Evolutionary conservation across 768 basidiomycete genomes (phyloP).

Genomic region (Cantharellus anzutake): DNA sequence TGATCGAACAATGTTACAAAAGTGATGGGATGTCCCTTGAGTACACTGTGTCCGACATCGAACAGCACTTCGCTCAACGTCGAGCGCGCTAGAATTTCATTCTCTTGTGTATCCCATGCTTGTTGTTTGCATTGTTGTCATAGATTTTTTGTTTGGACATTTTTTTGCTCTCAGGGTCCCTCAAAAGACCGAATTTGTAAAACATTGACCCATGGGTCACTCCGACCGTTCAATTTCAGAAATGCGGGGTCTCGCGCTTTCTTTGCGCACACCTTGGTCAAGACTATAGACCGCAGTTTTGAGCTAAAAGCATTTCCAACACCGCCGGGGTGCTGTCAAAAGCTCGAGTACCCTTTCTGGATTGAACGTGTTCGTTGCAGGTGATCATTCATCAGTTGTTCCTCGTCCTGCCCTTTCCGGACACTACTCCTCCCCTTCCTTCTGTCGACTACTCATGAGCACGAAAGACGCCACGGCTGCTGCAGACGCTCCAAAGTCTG

Average conservation of each 20-base stretch:
- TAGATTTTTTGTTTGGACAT: neutral
- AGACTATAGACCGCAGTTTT: too few relatives aligned
- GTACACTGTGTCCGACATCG: constrained; percentile 54
- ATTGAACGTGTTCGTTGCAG: too few relatives aligned
- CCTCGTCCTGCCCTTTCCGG: neutral
- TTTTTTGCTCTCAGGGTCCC: neutral
- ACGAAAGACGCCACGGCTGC: neutral
- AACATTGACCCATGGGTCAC: too few relatives aligned
- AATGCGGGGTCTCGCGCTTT: too few relatives aligned
- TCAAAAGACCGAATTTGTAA: neutral
- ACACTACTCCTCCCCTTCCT: neutral
- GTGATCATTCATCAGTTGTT: too few relatives aligned
- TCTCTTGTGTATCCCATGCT: neutral
- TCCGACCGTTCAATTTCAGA: too few relatives aligned
- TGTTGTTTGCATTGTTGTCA: neutral
- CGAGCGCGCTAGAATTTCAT: neutral
- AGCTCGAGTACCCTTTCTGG: too few relatives aligned
- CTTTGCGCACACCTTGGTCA: neutral
- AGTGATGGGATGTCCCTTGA: constrained; percentile 57
- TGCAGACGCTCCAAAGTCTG: neutral
- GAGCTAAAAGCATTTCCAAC: too few relatives aligned
- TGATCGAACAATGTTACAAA: constrained; percentile 62
- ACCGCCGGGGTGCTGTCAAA: too few relatives aligned
- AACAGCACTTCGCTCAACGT: constrained; percentile 40
- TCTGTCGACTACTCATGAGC: neutral